phyloP scores from a whole-genome alignment of 345 rosid genomes.

The Syzygium aqueum region DNA sequence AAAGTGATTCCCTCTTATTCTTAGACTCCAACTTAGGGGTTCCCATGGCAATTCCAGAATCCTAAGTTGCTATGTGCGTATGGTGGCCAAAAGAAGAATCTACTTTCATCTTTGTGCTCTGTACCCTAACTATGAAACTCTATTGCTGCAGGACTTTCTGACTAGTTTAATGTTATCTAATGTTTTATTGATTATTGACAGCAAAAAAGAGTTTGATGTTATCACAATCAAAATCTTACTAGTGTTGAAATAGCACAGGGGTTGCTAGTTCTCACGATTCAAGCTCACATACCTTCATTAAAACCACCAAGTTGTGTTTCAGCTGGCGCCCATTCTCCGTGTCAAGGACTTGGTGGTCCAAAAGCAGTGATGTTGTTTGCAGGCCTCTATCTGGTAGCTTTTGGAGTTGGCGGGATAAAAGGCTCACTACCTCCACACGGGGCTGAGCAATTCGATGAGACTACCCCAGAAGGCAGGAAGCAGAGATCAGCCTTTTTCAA shows the following conservation, averaged over 20 bases:
- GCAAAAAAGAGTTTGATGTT: background rate
- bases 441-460: constrained; percentile 88
- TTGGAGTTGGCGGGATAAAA: constrained; percentile 91
- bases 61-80: background rate
- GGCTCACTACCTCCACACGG: constrained; percentile 94
- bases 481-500: constrained; percentile 83
- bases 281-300: constrained; percentile 44
- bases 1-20: background rate
- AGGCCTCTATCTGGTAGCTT: constrained; percentile 79
- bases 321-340: constrained; percentile 6
- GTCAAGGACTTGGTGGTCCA: constrained; percentile 24
- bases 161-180: background rate
- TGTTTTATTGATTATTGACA: background rate
- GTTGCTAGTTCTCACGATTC: constrained; percentile 36
- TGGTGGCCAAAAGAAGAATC: background rate
- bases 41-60: background rate
- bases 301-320: constrained; percentile 31
- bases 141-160: background rate
- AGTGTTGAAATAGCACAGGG: constrained; percentile 28
- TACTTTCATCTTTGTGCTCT: background rate
- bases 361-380: constrained; percentile 44
- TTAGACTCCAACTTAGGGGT: background rate
- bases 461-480: constrained; percentile 56
- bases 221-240: background rate
- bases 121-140: background rate